phyloP scores from a whole-genome alignment of 441 rosid species.

The Syzygium malaccense region DNA sequence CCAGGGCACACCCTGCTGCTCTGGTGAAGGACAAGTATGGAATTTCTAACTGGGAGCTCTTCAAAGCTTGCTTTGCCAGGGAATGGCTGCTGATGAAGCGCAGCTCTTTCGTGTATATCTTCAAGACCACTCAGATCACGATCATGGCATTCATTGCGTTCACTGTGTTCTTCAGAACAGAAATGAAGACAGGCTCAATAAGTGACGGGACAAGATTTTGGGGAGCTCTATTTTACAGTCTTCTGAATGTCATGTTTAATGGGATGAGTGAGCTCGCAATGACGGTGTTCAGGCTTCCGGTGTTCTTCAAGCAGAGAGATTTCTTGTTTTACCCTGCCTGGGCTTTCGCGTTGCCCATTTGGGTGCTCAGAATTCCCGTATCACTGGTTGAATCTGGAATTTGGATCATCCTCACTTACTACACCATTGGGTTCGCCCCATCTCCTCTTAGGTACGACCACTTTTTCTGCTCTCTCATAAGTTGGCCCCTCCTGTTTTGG shows the following conservation, averaged over 20 bases:
- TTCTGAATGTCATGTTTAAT: constrained; percentile 63
- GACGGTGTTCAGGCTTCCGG: constrained; percentile 60
- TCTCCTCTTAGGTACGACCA: constrained; percentile 36
- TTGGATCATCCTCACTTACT: constrained; percentile 64
- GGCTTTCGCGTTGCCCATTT: constrained; percentile 66
- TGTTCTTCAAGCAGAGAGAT: constrained; percentile 61
- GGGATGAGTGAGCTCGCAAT: constrained; percentile 68
- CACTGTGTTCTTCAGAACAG: constrained; percentile 46
- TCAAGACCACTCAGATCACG: constrained; percentile 54
- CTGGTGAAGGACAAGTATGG: constrained; percentile 51
- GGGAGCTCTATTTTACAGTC: constrained; percentile 65
- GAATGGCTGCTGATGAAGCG: constrained; percentile 67
- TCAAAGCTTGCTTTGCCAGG: constrained; percentile 58
- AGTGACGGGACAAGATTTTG: constrained; percentile 33
- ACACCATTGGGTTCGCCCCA: constrained; percentile 71
- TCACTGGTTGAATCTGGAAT: constrained; percentile 58
- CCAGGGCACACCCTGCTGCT: constrained; percentile 57
- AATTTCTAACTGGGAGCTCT: constrained; percentile 52
- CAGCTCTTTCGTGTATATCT: constrained; percentile 49
- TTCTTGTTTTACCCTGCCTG: constrained; percentile 61
- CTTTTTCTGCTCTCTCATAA: not conserved
- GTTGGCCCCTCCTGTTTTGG: not conserved
- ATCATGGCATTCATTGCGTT: constrained; percentile 50
- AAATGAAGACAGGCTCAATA: constrained; percentile 34
- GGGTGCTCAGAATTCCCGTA: constrained; percentile 57